Conservation (phyloP, 345 rosid genomes). For the Populus euphratica region DNA sequence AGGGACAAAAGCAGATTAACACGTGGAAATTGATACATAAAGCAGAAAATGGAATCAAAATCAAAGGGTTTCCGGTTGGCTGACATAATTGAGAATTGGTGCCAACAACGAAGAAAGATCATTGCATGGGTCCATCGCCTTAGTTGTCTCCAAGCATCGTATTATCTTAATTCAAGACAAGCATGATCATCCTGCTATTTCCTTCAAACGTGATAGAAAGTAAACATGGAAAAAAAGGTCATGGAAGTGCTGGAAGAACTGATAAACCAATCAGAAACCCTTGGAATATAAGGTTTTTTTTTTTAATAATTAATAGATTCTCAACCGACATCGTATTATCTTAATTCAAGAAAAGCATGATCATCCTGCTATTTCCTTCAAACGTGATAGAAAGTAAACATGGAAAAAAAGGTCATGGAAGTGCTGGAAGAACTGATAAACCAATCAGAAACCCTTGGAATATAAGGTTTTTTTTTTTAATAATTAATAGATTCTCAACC, state of each 20-base stretch:
- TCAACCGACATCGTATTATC: background rate
- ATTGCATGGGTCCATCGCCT: background rate
- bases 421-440: no score
- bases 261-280: no score
- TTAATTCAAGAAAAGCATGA: background rate
- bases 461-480: no score
- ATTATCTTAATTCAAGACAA: background rate
- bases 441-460: no score
- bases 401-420: background rate
- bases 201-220: background rate
- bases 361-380: background rate
- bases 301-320: no score
- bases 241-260: no score
- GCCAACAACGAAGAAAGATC: background rate
- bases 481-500: no score
- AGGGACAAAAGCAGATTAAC: background rate
- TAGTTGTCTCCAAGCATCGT: background rate
- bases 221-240: background rate
- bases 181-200: background rate
- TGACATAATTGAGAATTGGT: background rate
- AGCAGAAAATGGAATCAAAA: background rate
- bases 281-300: no score
- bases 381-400: background rate
- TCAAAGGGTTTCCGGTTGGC: background rate
- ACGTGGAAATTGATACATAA: background rate